Percentiles rank a stretch among this genome's conserved stretches.
Conservation (phyloP, 1,284 basidiomycete species). For the Entoloma clypeatum region DNA sequence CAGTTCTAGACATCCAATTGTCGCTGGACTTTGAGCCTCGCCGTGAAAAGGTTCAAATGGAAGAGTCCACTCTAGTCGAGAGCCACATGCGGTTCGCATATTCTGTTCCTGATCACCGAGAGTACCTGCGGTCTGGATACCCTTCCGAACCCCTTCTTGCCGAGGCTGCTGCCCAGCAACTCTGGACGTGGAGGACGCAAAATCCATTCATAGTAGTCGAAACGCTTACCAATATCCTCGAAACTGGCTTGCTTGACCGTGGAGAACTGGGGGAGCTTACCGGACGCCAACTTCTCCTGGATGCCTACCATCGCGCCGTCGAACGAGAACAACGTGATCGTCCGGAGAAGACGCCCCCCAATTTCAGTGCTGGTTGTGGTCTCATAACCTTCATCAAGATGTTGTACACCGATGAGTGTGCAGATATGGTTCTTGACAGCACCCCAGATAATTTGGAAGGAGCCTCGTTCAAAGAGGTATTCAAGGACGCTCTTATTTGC, state of each 20-base stretch:
- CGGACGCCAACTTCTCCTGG: slow-evolving; percentile 1
- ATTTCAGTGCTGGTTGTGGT: slow-evolving; percentile 10
- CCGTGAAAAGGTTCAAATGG: neutral
- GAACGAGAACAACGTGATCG: slow-evolving; percentile 3
- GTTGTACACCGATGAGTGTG: slow-evolving; percentile 9
- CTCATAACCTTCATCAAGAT: slow-evolving; percentile 14
- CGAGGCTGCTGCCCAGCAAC: slow-evolving; percentile 17
- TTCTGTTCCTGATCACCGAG: slow-evolving; percentile 8
- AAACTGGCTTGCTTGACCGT: slow-evolving; percentile 5
- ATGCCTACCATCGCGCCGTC: slow-evolving; percentile 7
- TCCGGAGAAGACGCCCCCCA: neutral
- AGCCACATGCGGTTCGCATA: slow-evolving; percentile 14
- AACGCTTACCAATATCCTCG: no score
- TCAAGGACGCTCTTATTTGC: slow-evolving; percentile 18
- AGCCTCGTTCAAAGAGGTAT: slow-evolving; percentile 9
- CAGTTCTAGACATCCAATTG: no score
- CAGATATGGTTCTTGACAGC: slow-evolving; percentile 10
- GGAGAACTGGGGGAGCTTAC: slow-evolving; percentile 8
- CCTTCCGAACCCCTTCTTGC: slow-evolving; percentile 18
- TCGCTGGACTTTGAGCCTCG: slow-evolving; percentile 9
- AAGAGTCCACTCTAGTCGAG: slow-evolving; percentile 10
- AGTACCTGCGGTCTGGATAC: slow-evolving; percentile 11
- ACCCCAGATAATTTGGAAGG: slow-evolving; percentile 14
- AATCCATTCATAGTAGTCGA: neutral
- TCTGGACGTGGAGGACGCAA: neutral